A percentile compares a stretch with the other conserved stretches of the same genome.
Conservation (phyloP, 495 filamentous ascomycete genomes). For the Annulohypoxylon bovei region DNA sequence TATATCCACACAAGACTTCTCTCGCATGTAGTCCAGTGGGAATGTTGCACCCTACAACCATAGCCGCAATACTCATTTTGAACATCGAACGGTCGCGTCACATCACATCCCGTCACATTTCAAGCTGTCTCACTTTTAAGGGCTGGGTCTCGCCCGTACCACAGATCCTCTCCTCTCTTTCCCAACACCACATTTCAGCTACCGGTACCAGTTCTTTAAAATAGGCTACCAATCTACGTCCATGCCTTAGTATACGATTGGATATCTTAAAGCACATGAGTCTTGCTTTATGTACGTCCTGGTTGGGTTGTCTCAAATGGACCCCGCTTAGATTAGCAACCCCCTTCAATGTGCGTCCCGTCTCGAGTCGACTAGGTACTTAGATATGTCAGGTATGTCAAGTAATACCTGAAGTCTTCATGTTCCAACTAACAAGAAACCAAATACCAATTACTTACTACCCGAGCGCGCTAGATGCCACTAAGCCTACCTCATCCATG, state of each 20-base stretch:
- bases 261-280: neutral
- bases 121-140: conserved; percentile 25
- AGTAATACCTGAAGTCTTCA: neutral
- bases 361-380: neutral
- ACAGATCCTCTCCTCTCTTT: conserved; percentile 15
- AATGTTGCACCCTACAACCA: conserved; percentile 7
- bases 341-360: neutral
- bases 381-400: neutral
- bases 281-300: conserved; percentile 9
- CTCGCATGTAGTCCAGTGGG: neutral
- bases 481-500: neutral
- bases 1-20: neutral
- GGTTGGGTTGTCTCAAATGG: neutral
- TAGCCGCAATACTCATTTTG: conserved; percentile 21
- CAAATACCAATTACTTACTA: neutral
- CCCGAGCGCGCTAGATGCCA: neutral
- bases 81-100: conserved; percentile 21
- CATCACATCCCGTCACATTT: conserved; percentile 36
- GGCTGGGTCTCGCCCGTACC: conserved; percentile 28
- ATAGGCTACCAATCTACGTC: neutral
- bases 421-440: neutral
- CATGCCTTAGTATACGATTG: neutral
- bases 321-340: conserved; percentile 11
- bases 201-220: neutral
- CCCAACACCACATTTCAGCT: conserved; percentile 6